phyloP scores from a whole-genome alignment of 352 stramenopile genomes.

The Globisporangium mamillatum region DNA sequence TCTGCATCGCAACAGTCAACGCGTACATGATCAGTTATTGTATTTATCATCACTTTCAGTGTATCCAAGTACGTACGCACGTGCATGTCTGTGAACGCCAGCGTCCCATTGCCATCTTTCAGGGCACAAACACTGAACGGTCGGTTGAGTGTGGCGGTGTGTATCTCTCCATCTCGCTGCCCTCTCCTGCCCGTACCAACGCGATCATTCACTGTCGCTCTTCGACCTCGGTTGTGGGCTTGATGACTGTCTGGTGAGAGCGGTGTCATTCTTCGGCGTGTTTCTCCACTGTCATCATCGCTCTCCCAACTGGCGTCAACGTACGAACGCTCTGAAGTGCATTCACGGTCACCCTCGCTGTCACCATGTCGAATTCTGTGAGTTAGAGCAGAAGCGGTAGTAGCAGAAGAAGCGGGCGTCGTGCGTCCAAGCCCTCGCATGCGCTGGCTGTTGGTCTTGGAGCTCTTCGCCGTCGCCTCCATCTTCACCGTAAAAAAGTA shows the following conservation, averaged over 20 bases:
- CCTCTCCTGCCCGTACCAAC: constrained; percentile 22
- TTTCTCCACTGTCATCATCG: neutral
- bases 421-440: neutral
- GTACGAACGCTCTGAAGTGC: neutral
- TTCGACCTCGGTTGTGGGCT: neutral
- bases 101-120: constrained; percentile 14
- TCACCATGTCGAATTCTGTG: too few species aligned
- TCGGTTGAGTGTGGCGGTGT: constrained; percentile 30
- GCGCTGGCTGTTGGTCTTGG: neutral
- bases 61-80: constrained; percentile 9
- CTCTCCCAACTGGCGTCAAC: neutral
- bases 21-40: neutral
- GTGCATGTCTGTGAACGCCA: constrained; percentile 39
- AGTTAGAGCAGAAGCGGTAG: neutral
- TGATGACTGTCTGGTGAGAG: neutral
- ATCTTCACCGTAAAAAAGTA: neutral
- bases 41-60: neutral
- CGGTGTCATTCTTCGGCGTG: neutral
- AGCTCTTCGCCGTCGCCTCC: constrained; percentile 2
- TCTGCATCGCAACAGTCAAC: constrained; percentile 20
- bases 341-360: neutral
- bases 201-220: neutral
- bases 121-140: constrained; percentile 35
- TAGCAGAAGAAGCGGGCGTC: neutral
- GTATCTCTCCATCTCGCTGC: constrained; percentile 27